phyloP scores from a whole-genome alignment of 768 basidiomycete genomes.

The Hypsizygus marmoreus region DNA sequence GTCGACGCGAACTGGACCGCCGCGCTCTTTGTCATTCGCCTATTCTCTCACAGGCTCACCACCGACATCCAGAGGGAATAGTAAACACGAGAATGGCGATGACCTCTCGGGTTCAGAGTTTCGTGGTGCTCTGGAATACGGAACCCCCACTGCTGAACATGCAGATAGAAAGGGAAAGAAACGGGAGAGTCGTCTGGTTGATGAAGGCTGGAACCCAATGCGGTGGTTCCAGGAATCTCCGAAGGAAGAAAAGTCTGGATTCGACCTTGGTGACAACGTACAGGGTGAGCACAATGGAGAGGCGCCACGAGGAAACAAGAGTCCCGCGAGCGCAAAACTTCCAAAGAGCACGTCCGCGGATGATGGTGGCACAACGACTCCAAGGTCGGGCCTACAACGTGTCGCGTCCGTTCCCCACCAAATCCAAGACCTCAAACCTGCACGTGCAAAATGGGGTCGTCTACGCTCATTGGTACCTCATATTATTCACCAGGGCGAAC shows the following conservation, averaged over 20 bases:
- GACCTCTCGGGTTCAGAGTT: slow-evolving; percentile 39
- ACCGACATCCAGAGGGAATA: slow-evolving; percentile 24
- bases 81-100: slow-evolving; percentile 26
- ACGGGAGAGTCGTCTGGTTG: slow-evolving; percentile 46
- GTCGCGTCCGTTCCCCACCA: slow-evolving; percentile 36
- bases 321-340: slow-evolving; percentile 3
- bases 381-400: slow-evolving; percentile 25
- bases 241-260: slow-evolving; percentile 43
- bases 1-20: slow-evolving; percentile 70
- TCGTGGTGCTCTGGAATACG: slow-evolving; percentile 61
- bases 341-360: slow-evolving; percentile 12
- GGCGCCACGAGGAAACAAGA: slow-evolving; percentile 1
- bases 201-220: slow-evolving; percentile 56
- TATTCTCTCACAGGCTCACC: slow-evolving; percentile 54
- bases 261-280: slow-evolving; percentile 25
- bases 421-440: slow-evolving; percentile 24
- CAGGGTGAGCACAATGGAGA: not conserved
- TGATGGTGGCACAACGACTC: slow-evolving; percentile 3
- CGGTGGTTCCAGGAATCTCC: slow-evolving; percentile 58
- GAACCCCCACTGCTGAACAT: slow-evolving; percentile 38
- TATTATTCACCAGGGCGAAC: slow-evolving; percentile 38
- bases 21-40: slow-evolving; percentile 69
- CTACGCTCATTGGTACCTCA: slow-evolving; percentile 68
- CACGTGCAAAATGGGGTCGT: slow-evolving; percentile 57
- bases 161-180: slow-evolving; percentile 58